phyloP scores from a whole-genome alignment of 768 basidiomycete genomes.

The Kwoniella mangroviensis region DNA sequence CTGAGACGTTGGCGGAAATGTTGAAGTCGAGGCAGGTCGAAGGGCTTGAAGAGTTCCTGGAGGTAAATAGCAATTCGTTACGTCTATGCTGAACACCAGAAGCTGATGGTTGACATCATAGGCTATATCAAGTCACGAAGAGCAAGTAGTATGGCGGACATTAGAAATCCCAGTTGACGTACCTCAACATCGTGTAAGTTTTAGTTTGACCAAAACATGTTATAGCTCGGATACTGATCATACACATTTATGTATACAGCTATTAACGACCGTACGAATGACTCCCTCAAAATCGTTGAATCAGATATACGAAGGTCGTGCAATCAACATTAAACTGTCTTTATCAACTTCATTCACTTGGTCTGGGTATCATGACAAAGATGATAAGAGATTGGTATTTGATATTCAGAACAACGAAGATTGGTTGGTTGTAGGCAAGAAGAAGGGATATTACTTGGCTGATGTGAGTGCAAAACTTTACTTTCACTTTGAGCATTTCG shows the following conservation, averaged over 20 bases:
- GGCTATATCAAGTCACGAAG: slow-evolving; percentile 28
- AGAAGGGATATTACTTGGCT: slow-evolving; percentile 80
- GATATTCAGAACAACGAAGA: slow-evolving; percentile 74
- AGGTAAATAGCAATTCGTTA: slow-evolving; percentile 51
- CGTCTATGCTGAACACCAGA: neutral
- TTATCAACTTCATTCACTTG: slow-evolving; percentile 79
- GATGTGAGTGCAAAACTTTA: slow-evolving; percentile 63
- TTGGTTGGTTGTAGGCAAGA: slow-evolving; percentile 88
- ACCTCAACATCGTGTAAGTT: slow-evolving; percentile 74
- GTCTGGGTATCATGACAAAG: slow-evolving; percentile 60
- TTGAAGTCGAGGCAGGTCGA: slow-evolving; percentile 53
- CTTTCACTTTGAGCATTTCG: neutral
- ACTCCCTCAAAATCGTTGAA: slow-evolving; percentile 56
- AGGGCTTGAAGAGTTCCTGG: slow-evolving; percentile 48
- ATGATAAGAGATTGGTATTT: slow-evolving; percentile 65
- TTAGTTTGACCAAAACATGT: neutral
- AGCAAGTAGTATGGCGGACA: slow-evolving; percentile 65
- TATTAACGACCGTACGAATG: slow-evolving; percentile 60
- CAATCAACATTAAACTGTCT: slow-evolving; percentile 70
- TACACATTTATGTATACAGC: slow-evolving; percentile 56
- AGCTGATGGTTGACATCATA: neutral
- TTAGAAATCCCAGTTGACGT: slow-evolving; percentile 84
- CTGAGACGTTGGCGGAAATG: slow-evolving; percentile 15
- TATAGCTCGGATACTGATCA: neutral
- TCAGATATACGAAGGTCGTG: slow-evolving; percentile 79